Evolutionary conservation across 257 asterid genomes (phyloP).

Genomic region (Cordia subcordata): DNA sequence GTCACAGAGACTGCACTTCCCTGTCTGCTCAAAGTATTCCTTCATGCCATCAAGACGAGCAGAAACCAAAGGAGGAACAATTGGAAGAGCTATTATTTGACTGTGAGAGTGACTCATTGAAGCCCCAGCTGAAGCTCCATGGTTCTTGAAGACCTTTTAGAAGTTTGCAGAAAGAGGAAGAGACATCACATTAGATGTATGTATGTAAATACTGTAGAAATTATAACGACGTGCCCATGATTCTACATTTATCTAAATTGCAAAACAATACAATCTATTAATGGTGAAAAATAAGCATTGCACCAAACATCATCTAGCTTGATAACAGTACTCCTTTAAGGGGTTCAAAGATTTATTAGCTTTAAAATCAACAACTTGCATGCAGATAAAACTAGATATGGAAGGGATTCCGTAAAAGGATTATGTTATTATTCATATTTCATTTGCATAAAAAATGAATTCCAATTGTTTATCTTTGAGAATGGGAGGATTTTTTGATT

Average conservation of each 20-base stretch:
- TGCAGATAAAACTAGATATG: too few species aligned
- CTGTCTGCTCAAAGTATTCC: slow-evolving; percentile 57
- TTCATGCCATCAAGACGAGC: slow-evolving; percentile 64
- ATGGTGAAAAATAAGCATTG: too few species aligned
- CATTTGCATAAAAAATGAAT: too few species aligned
- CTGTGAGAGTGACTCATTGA: slow-evolving; percentile 97
- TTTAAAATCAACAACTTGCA: too few species aligned
- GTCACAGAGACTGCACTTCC: slow-evolving; percentile 75
- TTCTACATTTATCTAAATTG: neutral
- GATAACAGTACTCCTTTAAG: too few species aligned
- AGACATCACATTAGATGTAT: neutral
- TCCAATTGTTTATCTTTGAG: too few species aligned
- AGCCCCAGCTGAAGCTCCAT: slow-evolving; percentile 99
- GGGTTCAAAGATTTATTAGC: too few species aligned
- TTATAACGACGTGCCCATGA: neutral
- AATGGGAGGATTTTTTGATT: too few species aligned
- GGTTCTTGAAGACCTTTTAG: slow-evolving; percentile 78
- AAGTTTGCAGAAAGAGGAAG: neutral
- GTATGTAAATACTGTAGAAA: neutral
- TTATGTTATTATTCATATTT: too few species aligned
- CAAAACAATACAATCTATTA: too few species aligned
- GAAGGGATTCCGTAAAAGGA: too few species aligned
- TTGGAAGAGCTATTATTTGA: slow-evolving; percentile 84
- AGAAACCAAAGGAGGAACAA: slow-evolving; percentile 69
- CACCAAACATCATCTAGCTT: too few species aligned